Evolutionary conservation across 768 basidiomycete genomes (phyloP), one percentile per base, ranked within the genome.

Genomic region (Pleurotus ostreatus): DNA sequence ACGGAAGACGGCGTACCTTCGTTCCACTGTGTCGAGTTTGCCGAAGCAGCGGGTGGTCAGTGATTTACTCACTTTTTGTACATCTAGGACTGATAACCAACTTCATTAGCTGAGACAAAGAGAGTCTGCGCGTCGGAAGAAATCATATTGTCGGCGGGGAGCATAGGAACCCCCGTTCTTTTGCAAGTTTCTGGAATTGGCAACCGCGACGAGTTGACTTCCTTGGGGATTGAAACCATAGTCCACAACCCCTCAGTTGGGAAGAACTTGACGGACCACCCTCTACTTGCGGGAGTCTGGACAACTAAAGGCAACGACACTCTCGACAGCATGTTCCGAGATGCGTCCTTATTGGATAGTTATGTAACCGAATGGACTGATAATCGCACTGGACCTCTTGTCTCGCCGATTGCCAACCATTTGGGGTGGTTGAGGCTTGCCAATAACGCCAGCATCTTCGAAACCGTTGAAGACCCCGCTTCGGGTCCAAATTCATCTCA

Each of bases 401-500:
- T 57, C 9, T 53, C 57, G 16, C 37, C 51, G 2, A 25, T 55
- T 9, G 51, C 34, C 2, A 64, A 52, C 12, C 63, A 68, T 9
- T 0, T 61, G 5, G 62, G 45, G 11, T 68, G 62, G 59, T 26
- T 64, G 8, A 55, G 69, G 7, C 44, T 78, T 23, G 66, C 68
- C 3, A 38, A 53, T 1, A 62, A 71, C 43, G 59, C 69, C 2
- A 48, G 69, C 3, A 63, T 75, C 25, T 67, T 72, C 48, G 43
- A 68, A 12, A 60, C 54, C 11, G 61, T 62, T 22, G 55, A 60
- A 2, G 75, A 77, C 57, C 75, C 76, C 22, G 58, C 72, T 2
- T 59, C 72, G 26, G 76, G 77, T 0, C 67, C 69, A 9, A 64
- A 63, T n/a, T 56, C 72, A 0, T 60, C 74, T 1, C 74, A 78